A percentile compares a stretch with the other conserved stretches of the same genome.
Conservation (phyloP, 208 protist genomes). For the Histomonas meleagridis region DNA sequence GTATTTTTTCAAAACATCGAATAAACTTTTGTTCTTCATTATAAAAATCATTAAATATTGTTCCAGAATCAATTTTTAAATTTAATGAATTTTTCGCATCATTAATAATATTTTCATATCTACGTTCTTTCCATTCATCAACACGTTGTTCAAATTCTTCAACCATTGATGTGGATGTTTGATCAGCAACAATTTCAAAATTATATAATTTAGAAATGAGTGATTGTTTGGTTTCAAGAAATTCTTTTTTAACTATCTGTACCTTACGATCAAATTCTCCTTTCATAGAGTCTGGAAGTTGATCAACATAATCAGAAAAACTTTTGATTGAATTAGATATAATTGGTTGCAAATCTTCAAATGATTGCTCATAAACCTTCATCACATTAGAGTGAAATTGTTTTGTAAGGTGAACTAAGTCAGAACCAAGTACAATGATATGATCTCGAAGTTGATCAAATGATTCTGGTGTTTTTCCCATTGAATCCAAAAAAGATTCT, state of each 20-base stretch:
- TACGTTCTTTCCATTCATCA: constrained; percentile 12
- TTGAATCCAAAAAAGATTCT: not conserved
- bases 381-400: not conserved
- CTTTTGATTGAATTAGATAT: not conserved
- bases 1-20: not conserved
- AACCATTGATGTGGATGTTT: not conserved
- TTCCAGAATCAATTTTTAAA: not conserved
- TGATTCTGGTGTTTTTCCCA: not conserved
- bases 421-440: not conserved
- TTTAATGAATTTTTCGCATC: not conserved
- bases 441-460: not conserved
- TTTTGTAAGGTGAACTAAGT: not conserved
- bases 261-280: not conserved
- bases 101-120: not conserved
- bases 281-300: not conserved
- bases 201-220: not conserved
- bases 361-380: not conserved
- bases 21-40: not conserved
- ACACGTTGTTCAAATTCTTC: not conserved
- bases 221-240: not conserved
- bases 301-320: not conserved
- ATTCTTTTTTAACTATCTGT: not conserved
- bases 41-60: not conserved
- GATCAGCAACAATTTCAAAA: not conserved
- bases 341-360: not conserved